Base-by-base conservation (phyloP, 805 yeast genomes). In the Starmerella floris region DNA sequence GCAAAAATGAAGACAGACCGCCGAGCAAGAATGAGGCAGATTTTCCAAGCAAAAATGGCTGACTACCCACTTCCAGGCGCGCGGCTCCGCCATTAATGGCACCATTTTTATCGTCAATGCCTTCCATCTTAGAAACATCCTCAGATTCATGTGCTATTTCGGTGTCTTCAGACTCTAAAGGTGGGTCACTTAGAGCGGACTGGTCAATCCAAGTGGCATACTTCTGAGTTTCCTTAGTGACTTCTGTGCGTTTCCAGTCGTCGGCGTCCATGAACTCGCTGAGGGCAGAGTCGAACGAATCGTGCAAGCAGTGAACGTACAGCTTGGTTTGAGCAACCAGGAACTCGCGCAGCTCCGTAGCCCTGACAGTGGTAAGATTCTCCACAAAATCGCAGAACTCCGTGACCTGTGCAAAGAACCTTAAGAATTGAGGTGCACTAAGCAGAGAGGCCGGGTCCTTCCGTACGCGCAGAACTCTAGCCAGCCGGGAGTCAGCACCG, bases 321-420 rank as follows among this genome's bases (percentile, higher is more conserved):
- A 71, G 69, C 45, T 69, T 74, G 3, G 79, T 68, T 49, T 83
- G 94, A 26, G 70, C 68, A n/a, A 69, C 72, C 15, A 85, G 61
- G 53, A 77, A 72, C 43, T 77, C 83, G 40, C 78, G 74, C 23
- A 88, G 62, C n/a, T 74, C 76, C 23, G 74, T 68, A 13, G 70
- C 59, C 6, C 72, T 68, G 5, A 27, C 36, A 13, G 5, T 13
- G 15, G 35, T 33, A 4, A 87, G 72, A 13, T 76, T 67, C 59
- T 91, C 97, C 58, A 94, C 83, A 55, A 84, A 94, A 37, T 73
- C 73, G 33, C 85, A 65, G 56, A 87, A 87, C 20, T 78, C 66
- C 0, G 78, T 72, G 43, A 77, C 74, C 13, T 81, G 63, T 2
- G 79, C 66, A 59, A 76, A 83, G 40, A 83, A 69, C 45, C 76